A percentile compares a stretch with the other conserved stretches of the same genome.
These are phyloP conservation scores for Trypanosoma avium DNA, from an alignment of 208 protist species.

Conservation along the genomic window DNA sequence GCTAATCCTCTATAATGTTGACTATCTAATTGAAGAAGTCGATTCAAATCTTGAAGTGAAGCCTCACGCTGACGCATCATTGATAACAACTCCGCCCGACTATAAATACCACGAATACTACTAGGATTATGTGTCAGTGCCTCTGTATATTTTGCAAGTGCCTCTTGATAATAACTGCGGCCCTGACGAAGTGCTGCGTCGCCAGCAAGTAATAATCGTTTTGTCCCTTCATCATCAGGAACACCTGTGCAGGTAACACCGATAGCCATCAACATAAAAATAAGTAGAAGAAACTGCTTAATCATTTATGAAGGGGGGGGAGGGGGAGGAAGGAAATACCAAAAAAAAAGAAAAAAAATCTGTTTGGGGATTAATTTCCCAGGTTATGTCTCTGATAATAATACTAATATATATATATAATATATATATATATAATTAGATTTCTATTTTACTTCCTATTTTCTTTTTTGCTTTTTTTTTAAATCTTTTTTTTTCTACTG, in stretches of 20 bases:
- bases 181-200: constrained; percentile 72
- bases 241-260: constrained; percentile 11
- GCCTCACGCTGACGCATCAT: constrained; percentile 52
- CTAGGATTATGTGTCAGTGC: constrained; percentile 52
- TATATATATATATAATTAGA: too few species aligned
- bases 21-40: constrained; percentile 35
- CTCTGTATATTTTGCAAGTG: constrained; percentile 84
- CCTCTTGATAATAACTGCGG: constrained; percentile 69
- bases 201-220: constrained; percentile 53
- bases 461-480: too few species aligned
- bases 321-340: too few species aligned
- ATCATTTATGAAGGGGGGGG: too few species aligned
- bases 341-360: not conserved
- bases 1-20: constrained; percentile 44
- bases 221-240: constrained; percentile 41
- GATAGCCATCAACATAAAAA: not conserved
- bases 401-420: too few species aligned
- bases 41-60: constrained; percentile 60
- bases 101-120: constrained; percentile 70
- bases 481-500: too few species aligned
- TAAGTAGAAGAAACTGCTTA: not conserved
- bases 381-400: too few species aligned
- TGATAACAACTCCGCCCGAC: constrained; percentile 72
- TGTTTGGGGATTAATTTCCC: too few species aligned
- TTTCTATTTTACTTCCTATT: too few species aligned